Base-by-base conservation (phyloP, 2,329 filamentous ascomycete genomes). In the Colletotrichum liaoningense region DNA sequence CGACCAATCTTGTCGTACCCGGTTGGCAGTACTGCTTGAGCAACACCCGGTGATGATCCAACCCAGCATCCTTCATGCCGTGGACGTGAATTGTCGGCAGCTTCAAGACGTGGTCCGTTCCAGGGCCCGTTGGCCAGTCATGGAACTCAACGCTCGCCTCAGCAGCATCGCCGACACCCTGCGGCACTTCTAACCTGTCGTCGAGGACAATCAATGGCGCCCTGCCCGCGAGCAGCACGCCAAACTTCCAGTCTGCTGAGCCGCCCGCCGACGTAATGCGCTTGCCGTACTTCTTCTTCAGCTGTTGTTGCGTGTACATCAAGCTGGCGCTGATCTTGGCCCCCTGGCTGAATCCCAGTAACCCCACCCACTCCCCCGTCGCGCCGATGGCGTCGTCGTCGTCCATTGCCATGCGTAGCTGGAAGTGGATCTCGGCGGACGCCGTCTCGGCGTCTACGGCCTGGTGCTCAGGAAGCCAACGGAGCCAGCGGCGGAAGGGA, bases 21-120 rank as follows among this genome's bases (percentile, higher is more conserved):
- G 84, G 78, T 63, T 89, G 85, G 78, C 91, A 93, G 79, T 92
- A 95, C 64, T 88, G 81, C 9, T 88, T 80, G 63, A 90, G 78
- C 76, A 92, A 78, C 78, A 86, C 83, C 67, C 87, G 82, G 79
- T 94, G 92, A 57, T 89, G 81, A 72, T 88, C 83, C 28, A 95
- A 77, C 0, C 90, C 91, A 0, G 87, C 84, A 80, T 93, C 91
- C 22, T 84, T 83, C 74, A 91, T 76, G 0, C 93, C 92, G 82
- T 94, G 92, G 1, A 94, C 90, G 82, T 94, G 92, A 5, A 94
- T 80, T 0, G 92, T 93, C 35, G 91, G 91, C 59, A 91, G 76
- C 33, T 79, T 83, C 70, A 93, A 78, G 28, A 89, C 75, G 77
- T 88, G 85, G n/a, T 85, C 84, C 46, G 75, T 81, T 4, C 78